Conservation (phyloP, 164 flowering plant species). For the Chloranthus sessilifolius region DNA sequence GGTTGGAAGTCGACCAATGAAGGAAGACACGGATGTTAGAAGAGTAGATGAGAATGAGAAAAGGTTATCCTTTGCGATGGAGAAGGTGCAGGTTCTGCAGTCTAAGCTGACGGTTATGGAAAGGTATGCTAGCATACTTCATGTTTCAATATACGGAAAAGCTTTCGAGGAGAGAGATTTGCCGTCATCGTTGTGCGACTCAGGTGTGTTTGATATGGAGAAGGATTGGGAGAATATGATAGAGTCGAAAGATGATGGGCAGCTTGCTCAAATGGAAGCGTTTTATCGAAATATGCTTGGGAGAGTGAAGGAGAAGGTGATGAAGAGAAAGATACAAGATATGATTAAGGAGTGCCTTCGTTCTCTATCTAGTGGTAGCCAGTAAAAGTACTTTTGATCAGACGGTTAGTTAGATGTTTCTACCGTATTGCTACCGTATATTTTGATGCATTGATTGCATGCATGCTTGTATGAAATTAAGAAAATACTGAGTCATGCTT, state of each 20-base stretch:
- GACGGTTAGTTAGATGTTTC: too few species aligned
- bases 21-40: constrained; percentile 15
- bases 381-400: too few species aligned
- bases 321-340: constrained; percentile 74
- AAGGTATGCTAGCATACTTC: constrained; percentile 64
- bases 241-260: constrained; percentile 54
- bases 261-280: constrained; percentile 55
- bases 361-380: constrained; percentile 24
- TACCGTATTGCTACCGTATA: too few species aligned
- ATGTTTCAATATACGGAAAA: constrained; percentile 67
- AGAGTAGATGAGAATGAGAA: constrained; percentile 31
- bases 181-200: constrained; percentile 40
- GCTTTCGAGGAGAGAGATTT: constrained; percentile 62
- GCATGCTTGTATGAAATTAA: too few species aligned
- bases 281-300: constrained; percentile 68
- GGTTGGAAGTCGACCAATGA: constrained; percentile 2
- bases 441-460: too few species aligned
- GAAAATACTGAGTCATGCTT: too few species aligned
- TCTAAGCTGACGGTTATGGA: constrained; percentile 60
- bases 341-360: constrained; percentile 54
- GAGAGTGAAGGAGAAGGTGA: constrained; percentile 62
- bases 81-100: constrained; percentile 49
- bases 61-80: constrained; percentile 41
- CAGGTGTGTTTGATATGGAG: constrained; percentile 51
- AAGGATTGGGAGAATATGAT: constrained; percentile 83